A percentile compares a stretch with the other conserved stretches of the same genome.
Conservation (phyloP, 2,329 filamentous ascomycete species). For the Ophiostoma sp. region DNA sequence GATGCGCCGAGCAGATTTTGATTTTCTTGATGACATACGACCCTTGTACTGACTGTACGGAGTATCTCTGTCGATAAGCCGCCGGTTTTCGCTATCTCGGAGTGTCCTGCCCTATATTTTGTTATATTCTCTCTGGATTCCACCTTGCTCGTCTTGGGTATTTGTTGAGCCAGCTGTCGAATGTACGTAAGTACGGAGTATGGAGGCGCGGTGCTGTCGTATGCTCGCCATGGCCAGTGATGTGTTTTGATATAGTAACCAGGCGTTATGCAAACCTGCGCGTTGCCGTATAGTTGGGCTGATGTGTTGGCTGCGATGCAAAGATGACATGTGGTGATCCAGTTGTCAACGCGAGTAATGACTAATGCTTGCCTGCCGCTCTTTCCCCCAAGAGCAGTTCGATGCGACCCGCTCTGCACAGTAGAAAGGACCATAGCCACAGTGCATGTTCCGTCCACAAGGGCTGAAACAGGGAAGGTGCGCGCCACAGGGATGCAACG, state of each 20-base stretch:
- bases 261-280: not conserved
- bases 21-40: not conserved
- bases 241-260: not conserved
- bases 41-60: too few species aligned
- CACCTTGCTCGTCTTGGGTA: too few species aligned
- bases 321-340: not conserved
- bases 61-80: not conserved
- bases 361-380: slow-evolving; percentile 7
- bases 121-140: too few species aligned
- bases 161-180: too few species aligned
- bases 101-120: not conserved
- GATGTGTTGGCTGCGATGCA: not conserved
- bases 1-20: not conserved
- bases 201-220: not conserved
- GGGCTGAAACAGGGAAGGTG: too few species aligned
- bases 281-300: too few species aligned
- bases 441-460: not conserved
- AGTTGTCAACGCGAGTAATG: not conserved
- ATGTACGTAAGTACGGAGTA: not conserved
- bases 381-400: not conserved
- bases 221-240: not conserved
- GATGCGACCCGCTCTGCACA: slow-evolving; percentile 6
- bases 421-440: not conserved
- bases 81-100: not conserved
- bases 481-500: too few species aligned